Base-by-base conservation (phyloP, 176 grass and related monocot species). In the Eragrostis curvula region DNA sequence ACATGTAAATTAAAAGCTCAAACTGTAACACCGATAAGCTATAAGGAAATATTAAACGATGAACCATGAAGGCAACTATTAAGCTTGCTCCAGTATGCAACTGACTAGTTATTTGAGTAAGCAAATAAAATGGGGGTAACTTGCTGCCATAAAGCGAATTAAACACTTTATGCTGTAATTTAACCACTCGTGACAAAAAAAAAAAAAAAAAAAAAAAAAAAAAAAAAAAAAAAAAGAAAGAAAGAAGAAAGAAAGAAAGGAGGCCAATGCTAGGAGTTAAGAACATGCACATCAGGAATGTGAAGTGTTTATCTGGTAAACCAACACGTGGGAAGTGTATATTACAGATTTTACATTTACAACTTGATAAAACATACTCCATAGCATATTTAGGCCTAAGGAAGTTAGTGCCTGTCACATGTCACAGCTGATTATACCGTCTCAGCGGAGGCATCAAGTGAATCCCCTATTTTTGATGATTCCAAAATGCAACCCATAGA, bases 11-110 rank as follows among this genome's bases (percentile, higher is more conserved):
- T 51, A 85, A 70, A 55, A 77, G 39, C 21, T 23, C 18, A 17
- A 69, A 41, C 30, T 55, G 20, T 57, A 66, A 58, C 72, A 55
- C 80, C 53, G 63, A 81, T 39, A 64, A 70, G 20, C 24, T 58
- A 88, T 66, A 24, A 55, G 64, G 51, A 88, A 80, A 88, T 66
- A 63, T 51, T 78, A 29, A 36, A 75, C 40, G 10, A 23, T 6
- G 5, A 24, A 85, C 12, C 8, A 68, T 55, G 40, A 39, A 29
- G 6, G 46, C 18, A 80, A 20, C n/a, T 66, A 66, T 59, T 18
- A 81, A 66, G 48, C 41, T 36, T 77, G 21, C 8, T 18, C 72
- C 23, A 30, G 27, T 43, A 79, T 70, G 29, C 10, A 80, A 60
- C 55, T 81, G 18, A 23, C 36, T 52, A 74, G 39, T 66, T 39